Base-by-base conservation (phyloP, 1,284 basidiomycete species). In the Rhodofomes roseus region DNA sequence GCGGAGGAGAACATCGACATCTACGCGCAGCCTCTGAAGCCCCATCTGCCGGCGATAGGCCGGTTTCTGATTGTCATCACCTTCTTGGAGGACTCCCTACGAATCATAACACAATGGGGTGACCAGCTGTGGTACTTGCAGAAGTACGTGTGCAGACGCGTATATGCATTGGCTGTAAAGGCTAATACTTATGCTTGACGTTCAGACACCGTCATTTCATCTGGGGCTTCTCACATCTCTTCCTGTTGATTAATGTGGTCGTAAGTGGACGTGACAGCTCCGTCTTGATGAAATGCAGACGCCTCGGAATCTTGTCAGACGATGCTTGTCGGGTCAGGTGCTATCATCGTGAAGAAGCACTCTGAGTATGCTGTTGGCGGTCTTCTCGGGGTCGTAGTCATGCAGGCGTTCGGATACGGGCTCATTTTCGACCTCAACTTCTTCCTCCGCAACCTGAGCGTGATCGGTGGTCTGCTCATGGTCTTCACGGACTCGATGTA, bases 81-180 rank as follows among this genome's bases (percentile, higher is more conserved):
- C 5, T 99, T 99, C 79, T 79, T 96, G 73, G 96, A 99, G 80
- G 96, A 99, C 74, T 94, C 96, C 12, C 77, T 97, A 71, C 82
- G 96, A 67, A 99, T 99, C 73, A 64, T 93, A 62, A 94, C 95
- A 11, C 96, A 98, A 75, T 98, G 95, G 94, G 73, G 83, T 56
- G 96, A 99, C 78, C 96, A 99, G 77, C 84, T 96, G 56, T 98
- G 95, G 93, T 98, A 97, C 75, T 80, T 98, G 69, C 92, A 96
- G 76, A 89, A 88, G 93, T 93, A 68, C 70, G 89, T 82, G 55
- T 37, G 46, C 48, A 52, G 58, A 63, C 50, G 43, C 56, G 36
- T 46, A 18, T 54, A 53, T 52, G 52, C 53, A n/a, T 60, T 44
- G 46, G 27, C 22, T 29, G 46, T 48, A 7, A 11, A 27, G 25